Conservation (phyloP, 441 rosid species). For the Syzygium malaccense region DNA sequence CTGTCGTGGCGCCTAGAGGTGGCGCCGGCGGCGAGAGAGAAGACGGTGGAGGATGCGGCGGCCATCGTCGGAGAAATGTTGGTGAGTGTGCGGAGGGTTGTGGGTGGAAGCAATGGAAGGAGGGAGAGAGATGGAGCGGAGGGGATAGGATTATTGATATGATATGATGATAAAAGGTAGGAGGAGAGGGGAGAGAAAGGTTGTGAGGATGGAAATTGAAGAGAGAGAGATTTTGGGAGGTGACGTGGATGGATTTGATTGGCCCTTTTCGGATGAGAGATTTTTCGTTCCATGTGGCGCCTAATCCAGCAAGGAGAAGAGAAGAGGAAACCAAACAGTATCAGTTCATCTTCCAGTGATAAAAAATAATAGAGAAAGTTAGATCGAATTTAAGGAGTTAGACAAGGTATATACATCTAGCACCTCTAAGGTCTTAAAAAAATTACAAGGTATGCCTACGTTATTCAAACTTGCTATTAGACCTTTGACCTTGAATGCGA, state of each 20-base stretch:
- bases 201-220: conserved; percentile 32
- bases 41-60: conserved; percentile 37
- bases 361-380: accelerated
- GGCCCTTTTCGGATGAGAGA: conserved; percentile 47
- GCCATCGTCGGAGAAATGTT: conserved; percentile 26
- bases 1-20: neutral
- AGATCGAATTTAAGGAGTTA: neutral
- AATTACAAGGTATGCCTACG: neutral
- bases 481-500: neutral
- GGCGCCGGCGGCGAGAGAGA: conserved; percentile 30
- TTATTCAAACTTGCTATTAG: neutral
- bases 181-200: neutral
- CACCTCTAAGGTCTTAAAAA: neutral
- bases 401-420: neutral
- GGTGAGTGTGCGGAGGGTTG: neutral
- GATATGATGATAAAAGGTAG: neutral
- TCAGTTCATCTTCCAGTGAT: neutral
- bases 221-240: conserved; percentile 17
- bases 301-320: neutral
- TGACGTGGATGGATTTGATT: conserved; percentile 44
- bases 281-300: conserved; percentile 1
- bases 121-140: neutral
- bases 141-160: neutral
- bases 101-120: neutral
- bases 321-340: neutral